phyloP scores from a whole-genome alignment of 768 basidiomycete species.

The Pleurotus pulmonarius region DNA sequence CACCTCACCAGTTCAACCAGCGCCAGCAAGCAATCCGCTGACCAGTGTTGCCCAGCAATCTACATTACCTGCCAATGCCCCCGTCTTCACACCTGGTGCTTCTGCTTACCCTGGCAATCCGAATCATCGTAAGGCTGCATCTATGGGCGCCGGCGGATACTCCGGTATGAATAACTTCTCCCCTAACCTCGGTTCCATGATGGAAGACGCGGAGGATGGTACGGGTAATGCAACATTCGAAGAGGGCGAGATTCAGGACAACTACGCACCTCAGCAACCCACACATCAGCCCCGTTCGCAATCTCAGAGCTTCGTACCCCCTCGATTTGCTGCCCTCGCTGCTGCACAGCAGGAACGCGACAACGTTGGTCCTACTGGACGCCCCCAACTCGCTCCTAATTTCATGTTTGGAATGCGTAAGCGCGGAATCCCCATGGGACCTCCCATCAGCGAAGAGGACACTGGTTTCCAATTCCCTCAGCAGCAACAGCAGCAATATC shows the following conservation, averaged over 20 bases:
- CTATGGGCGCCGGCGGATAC: constrained; percentile 58
- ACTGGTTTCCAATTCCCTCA: constrained; percentile 81
- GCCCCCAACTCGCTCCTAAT: constrained; percentile 86
- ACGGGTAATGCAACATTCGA: constrained; percentile 44
- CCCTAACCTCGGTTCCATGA: constrained; percentile 79
- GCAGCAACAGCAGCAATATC: constrained; percentile 29
- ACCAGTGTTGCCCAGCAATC: constrained; percentile 51
- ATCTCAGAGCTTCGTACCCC: constrained; percentile 83
- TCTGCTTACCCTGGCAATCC: constrained; percentile 54
- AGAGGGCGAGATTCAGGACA: constrained; percentile 77
- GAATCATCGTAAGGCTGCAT: constrained; percentile 80
- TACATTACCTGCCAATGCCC: constrained; percentile 61
- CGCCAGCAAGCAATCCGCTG: constrained; percentile 34
- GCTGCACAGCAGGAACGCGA: constrained; percentile 70
- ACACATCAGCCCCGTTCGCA: constrained; percentile 71
- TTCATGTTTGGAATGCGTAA: constrained; percentile 86
- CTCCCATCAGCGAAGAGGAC: constrained; percentile 80
- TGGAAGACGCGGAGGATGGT: constrained; percentile 75
- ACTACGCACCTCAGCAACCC: constrained; percentile 35
- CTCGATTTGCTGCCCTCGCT: constrained; percentile 81
- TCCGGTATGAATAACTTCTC: constrained; percentile 68
- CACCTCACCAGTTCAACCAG: constrained; percentile 58
- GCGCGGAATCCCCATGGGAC: constrained; percentile 54
- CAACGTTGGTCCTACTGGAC: constrained; percentile 64
- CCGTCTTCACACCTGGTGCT: constrained; percentile 72